Conservation (phyloP, 1,139 yeast species). For the Zygosaccharomyces pseudobailii region DNA sequence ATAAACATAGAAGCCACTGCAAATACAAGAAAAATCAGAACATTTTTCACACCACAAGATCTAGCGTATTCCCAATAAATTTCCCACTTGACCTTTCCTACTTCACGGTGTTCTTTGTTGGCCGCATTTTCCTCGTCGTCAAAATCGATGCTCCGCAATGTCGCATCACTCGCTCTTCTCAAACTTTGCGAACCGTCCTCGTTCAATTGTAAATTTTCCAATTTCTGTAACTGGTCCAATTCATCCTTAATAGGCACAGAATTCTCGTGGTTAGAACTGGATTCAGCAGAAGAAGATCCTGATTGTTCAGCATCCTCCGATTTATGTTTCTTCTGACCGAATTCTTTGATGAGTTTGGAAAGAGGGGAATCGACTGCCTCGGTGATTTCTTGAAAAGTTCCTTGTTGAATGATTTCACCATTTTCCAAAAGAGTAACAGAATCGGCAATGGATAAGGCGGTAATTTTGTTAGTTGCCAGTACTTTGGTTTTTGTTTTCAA, state of each 20-base stretch:
- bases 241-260: constrained; percentile 32
- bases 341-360: constrained; percentile 63
- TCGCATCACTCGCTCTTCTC: constrained; percentile 67
- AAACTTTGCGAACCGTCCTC: constrained; percentile 42
- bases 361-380: constrained; percentile 48
- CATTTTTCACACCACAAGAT: constrained; percentile 79
- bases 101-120: constrained; percentile 76
- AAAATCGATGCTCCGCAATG: constrained; percentile 42
- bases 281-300: constrained; percentile 2
- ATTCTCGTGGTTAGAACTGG: constrained; percentile 21
- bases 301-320: constrained; percentile 11
- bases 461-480: constrained; percentile 83
- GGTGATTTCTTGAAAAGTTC: constrained; percentile 55
- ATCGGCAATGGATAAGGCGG: constrained; percentile 77
- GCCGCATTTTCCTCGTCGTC: constrained; percentile 46
- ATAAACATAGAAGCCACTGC: constrained; percentile 55
- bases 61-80: constrained; percentile 79
- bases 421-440: constrained; percentile 65
- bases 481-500: constrained; percentile 71
- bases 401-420: constrained; percentile 78
- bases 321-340: constrained; percentile 50
- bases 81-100: constrained; percentile 90
- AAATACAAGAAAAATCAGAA: constrained; percentile 49
- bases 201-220: constrained; percentile 27
- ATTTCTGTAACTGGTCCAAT: constrained; percentile 35